A percentile compares a stretch with the other conserved stretches of the same genome.
These are phyloP conservation scores for Termitomyces sp. DNA, from an alignment of 1,284 basidiomycete species.

Conservation along the genomic window DNA sequence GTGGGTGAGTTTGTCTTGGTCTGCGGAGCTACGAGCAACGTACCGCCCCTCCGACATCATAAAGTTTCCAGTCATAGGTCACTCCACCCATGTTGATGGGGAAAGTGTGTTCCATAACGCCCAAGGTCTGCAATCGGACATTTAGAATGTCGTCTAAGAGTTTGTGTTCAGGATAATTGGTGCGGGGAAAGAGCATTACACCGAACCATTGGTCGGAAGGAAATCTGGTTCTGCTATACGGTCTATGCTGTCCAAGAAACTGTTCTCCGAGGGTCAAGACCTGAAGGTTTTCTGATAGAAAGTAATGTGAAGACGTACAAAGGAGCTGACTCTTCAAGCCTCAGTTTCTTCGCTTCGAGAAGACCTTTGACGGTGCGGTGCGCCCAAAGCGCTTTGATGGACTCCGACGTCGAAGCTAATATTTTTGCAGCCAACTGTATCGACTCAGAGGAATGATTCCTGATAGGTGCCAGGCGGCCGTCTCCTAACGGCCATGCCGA, in stretches of 20 bases:
- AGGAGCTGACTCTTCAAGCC: slow-evolving; percentile 68
- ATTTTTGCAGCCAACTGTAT: slow-evolving; percentile 54
- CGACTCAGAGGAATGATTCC: slow-evolving; percentile 29
- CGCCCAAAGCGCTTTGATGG: slow-evolving; percentile 60
- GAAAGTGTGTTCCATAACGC: slow-evolving; percentile 71
- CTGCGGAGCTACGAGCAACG: slow-evolving; percentile 23
- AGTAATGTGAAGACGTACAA: slow-evolving; percentile 48
- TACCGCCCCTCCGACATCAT: slow-evolving; percentile 78
- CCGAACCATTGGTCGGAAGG: slow-evolving; percentile 59
- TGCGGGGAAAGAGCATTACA: neutral
- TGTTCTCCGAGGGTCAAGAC: slow-evolving; percentile 24
- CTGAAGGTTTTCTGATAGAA: neutral
- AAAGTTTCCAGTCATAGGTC: slow-evolving; percentile 68
- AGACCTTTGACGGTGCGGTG: slow-evolving; percentile 60
- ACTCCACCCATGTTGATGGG: slow-evolving; percentile 58
- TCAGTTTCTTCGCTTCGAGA: slow-evolving; percentile 52
- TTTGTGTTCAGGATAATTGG: slow-evolving; percentile 2
- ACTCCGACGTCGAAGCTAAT: slow-evolving; percentile 40
- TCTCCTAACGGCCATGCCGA: slow-evolving; percentile 38
- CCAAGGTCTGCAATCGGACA: slow-evolving; percentile 72
- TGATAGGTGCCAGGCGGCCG: slow-evolving; percentile 23
- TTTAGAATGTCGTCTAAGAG: slow-evolving; percentile 67
- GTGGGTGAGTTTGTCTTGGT: slow-evolving; percentile 3
- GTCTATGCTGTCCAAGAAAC: slow-evolving; percentile 62
- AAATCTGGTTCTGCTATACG: slow-evolving; percentile 67